These are phyloP conservation scores for Aeschynomene evenia DNA, from an alignment of 306 rosid genomes.

Conservation along the genomic window DNA sequence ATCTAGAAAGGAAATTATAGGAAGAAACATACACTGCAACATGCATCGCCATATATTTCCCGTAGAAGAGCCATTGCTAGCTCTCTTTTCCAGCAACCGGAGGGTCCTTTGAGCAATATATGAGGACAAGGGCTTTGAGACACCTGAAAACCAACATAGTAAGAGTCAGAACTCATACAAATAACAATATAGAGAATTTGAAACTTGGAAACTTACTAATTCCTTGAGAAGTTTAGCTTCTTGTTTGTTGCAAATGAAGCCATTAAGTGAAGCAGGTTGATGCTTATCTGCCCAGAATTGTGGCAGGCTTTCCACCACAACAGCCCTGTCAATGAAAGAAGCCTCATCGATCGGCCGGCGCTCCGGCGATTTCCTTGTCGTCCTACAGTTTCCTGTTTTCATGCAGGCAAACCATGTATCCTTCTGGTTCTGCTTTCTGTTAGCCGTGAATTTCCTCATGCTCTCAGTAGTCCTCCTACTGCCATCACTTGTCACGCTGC, in stretches of 20 bases:
- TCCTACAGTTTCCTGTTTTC: slow-evolving; percentile 60
- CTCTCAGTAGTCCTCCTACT: slow-evolving; percentile 59
- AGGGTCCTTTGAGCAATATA: slow-evolving; percentile 71
- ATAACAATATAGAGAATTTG: background rate
- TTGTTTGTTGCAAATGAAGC: slow-evolving; percentile 73
- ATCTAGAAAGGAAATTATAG: background rate
- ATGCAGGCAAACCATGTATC: slow-evolving; percentile 69
- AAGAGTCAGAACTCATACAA: background rate
- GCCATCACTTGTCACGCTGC: slow-evolving; percentile 51
- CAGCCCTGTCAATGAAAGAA: slow-evolving; percentile 60
- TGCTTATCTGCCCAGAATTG: slow-evolving; percentile 88
- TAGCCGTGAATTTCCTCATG: slow-evolving; percentile 53
- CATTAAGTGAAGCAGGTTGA: slow-evolving; percentile 64
- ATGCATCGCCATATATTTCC: slow-evolving; percentile 73
- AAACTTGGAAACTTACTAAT: slow-evolving; percentile 46
- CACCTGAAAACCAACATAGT: slow-evolving; percentile 44
- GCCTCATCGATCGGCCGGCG: slow-evolving; percentile 51
- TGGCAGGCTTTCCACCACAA: slow-evolving; percentile 54
- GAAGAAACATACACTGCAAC: slow-evolving; percentile 59
- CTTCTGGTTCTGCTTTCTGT: slow-evolving; percentile 49
- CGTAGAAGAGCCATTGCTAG: slow-evolving; percentile 70
- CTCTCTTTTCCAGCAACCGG: slow-evolving; percentile 70
- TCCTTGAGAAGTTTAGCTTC: slow-evolving; percentile 76
- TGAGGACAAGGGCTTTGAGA: slow-evolving; percentile 60
- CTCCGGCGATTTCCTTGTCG: slow-evolving; percentile 63